These are phyloP conservation scores for Rhizopogon vulgaris DNA, from an alignment of 768 basidiomycete genomes.

Conservation along the genomic window DNA sequence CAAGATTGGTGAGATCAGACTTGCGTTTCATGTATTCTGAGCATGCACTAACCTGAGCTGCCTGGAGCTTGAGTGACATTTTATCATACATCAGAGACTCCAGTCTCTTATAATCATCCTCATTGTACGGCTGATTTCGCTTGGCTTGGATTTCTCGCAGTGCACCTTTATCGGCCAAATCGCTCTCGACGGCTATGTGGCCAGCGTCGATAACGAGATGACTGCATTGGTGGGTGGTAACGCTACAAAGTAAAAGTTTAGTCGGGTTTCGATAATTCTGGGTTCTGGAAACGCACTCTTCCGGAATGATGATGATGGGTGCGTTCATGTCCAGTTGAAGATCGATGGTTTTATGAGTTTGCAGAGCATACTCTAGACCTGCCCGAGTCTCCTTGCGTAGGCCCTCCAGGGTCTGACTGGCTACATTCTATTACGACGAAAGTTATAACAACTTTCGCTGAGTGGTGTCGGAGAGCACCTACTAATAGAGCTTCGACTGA, in stretches of 20 bases:
- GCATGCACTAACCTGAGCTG: constrained; percentile 70
- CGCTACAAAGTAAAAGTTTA: constrained; percentile 35
- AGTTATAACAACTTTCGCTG: neutral
- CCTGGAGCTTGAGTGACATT: constrained; percentile 71
- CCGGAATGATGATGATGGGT: constrained; percentile 94
- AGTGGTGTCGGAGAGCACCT: constrained; percentile 17
- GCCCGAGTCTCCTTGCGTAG: constrained; percentile 90
- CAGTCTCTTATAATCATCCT: constrained; percentile 79
- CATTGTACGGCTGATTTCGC: constrained; percentile 75
- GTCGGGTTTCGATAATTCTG: neutral
- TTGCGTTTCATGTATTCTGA: neutral
- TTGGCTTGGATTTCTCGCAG: constrained; percentile 76
- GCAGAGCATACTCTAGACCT: constrained; percentile 88
- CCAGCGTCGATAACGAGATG: constrained; percentile 94
- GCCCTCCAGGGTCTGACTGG: constrained; percentile 90
- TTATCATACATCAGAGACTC: constrained; percentile 97
- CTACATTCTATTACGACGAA: constrained; percentile 56
- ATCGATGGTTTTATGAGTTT: constrained; percentile 92
- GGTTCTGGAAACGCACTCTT: constrained; percentile 50
- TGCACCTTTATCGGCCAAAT: constrained; percentile 79
- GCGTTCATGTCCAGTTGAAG: constrained; percentile 96
- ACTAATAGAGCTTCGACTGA: constrained; percentile 91
- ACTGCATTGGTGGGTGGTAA: constrained; percentile 70
- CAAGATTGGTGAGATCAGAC: constrained; percentile 6
- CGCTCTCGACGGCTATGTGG: constrained; percentile 89